A percentile compares a stretch with the other conserved stretches of the same genome.
Conservation (phyloP, 345 rosid genomes). For the Hirschfeldia incana region DNA sequence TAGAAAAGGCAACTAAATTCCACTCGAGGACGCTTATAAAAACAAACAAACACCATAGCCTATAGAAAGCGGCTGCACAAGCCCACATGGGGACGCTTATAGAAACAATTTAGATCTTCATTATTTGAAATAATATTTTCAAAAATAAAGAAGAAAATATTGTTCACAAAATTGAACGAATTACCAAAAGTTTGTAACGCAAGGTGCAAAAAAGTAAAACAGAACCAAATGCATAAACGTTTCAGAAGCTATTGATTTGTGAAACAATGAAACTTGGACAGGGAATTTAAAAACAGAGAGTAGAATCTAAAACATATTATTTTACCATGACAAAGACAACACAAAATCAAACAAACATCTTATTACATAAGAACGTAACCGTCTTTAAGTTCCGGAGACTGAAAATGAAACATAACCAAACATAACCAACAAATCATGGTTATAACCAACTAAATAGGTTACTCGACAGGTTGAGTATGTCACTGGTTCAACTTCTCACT, state of each 20-base stretch:
- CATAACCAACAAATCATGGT: neutral
- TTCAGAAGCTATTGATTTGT: neutral
- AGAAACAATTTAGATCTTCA: neutral
- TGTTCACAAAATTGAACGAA: neutral
- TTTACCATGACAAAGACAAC: neutral
- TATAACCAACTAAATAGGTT: neutral
- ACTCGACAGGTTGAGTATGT: neutral
- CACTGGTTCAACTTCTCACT: neutral
- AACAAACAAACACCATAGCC: too few species aligned
- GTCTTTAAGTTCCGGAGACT: neutral
- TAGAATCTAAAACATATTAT: neutral
- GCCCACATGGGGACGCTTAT: too few species aligned
- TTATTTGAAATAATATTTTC: neutral
- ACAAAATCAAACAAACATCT: neutral
- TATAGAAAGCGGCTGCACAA: too few species aligned
- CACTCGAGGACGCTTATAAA: too few species aligned
- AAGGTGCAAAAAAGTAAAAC: neutral
- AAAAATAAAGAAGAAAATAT: too few species aligned
- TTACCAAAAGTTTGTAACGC: neutral
- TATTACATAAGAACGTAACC: neutral
- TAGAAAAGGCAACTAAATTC: too few species aligned
- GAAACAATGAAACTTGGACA: neutral
- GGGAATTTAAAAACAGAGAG: neutral
- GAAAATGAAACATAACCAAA: neutral
- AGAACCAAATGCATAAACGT: neutral